Conservation (phyloP, 1,139 yeast species). For the Yamadazyma buinensis region DNA sequence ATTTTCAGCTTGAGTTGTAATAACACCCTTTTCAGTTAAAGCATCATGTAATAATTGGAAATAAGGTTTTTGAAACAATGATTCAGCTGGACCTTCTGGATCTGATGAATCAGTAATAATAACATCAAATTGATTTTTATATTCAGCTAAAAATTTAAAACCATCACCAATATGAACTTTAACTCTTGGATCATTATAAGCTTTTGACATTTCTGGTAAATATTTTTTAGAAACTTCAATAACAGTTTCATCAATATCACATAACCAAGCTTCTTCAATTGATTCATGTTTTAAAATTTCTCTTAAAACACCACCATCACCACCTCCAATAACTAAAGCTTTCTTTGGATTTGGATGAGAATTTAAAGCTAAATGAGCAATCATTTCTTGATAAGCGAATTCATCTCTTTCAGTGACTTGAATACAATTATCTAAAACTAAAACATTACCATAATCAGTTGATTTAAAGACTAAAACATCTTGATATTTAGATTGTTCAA, state of each 20-base stretch:
- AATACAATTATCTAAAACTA: constrained; percentile 86
- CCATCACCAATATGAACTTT: constrained; percentile 87
- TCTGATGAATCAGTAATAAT: constrained; percentile 93
- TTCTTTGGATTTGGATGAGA: constrained; percentile 88
- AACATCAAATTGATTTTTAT: constrained; percentile 72
- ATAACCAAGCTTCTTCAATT: constrained; percentile 81
- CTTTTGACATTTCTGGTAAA: constrained; percentile 79
- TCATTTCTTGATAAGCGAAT: constrained; percentile 94
- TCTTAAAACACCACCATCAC: constrained; percentile 94
- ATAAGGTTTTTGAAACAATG: constrained; percentile 82
- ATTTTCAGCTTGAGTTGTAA: constrained; percentile 88
- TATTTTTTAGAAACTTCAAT: constrained; percentile 77
- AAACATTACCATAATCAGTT: constrained; percentile 83
- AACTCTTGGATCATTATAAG: constrained; percentile 78
- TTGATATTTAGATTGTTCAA: constrained; percentile 80
- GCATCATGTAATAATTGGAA: constrained; percentile 77
- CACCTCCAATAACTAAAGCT: constrained; percentile 92
- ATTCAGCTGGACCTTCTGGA: constrained; percentile 96
- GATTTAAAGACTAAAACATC: constrained; percentile 87
- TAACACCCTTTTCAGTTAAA: constrained; percentile 81
- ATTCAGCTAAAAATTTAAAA: constrained; percentile 79
- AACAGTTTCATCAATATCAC: constrained; percentile 91
- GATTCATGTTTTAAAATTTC: constrained; percentile 84
- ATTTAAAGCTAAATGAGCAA: constrained; percentile 83
- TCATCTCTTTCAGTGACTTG: constrained; percentile 95